These are phyloP conservation scores for Claviceps capensis DNA, from an alignment of 2,329 filamentous ascomycete genomes.

Conservation along the genomic window DNA sequence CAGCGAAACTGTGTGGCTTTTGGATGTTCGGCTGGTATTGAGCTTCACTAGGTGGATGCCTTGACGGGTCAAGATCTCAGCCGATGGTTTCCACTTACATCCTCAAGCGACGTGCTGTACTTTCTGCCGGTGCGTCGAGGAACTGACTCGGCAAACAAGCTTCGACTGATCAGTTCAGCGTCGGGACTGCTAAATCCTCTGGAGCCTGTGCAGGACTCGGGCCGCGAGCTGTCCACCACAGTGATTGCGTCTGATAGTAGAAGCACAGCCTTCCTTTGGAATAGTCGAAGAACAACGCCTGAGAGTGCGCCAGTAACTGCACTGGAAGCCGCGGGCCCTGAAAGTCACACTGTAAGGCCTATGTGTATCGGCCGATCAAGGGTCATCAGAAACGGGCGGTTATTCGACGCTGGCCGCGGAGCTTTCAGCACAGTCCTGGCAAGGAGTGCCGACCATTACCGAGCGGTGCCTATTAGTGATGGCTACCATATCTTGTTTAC, in stretches of 20 bases:
- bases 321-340: not conserved
- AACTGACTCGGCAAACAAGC: slow-evolving; percentile 37
- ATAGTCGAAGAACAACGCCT: not conserved
- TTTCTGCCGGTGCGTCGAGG: slow-evolving; percentile 42
- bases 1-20: slow-evolving; percentile 51
- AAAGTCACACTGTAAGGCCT: not conserved
- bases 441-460: slow-evolving; percentile 43
- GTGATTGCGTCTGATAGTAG: slow-evolving; percentile 10
- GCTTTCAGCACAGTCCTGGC: slow-evolving; percentile 20
- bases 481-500: slow-evolving; percentile 52
- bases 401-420: not conserved
- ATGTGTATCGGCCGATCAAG: not conserved
- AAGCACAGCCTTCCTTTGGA: slow-evolving; percentile 8
- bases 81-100: slow-evolving; percentile 40
- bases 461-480: slow-evolving; percentile 50
- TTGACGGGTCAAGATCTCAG: slow-evolving; percentile 33
- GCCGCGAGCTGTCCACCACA: slow-evolving; percentile 13
- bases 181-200: slow-evolving; percentile 20
- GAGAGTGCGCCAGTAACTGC: slow-evolving; percentile 4
- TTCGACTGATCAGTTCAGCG: slow-evolving; percentile 49
- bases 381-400: not conserved
- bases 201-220: slow-evolving; percentile 9
- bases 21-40: slow-evolving; percentile 47
- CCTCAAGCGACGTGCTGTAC: slow-evolving; percentile 41
- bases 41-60: slow-evolving; percentile 44